Base-by-base conservation (phyloP, 2,329 filamentous ascomycete species). In the Colletotrichum eremochloae region DNA sequence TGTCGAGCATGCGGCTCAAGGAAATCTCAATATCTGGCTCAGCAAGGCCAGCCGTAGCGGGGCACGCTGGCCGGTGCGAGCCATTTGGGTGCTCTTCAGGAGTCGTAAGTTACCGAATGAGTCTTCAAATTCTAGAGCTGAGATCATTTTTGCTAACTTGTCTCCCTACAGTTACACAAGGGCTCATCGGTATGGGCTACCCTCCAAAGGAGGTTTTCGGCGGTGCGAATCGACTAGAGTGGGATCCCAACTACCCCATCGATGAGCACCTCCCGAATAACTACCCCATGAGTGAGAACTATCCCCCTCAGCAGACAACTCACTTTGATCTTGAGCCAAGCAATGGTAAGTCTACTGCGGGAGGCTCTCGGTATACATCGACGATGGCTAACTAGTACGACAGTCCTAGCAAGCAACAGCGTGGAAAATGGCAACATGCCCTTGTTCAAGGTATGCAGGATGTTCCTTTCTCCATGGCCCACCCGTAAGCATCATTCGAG, bases 101-200 rank as follows among this genome's bases (percentile, higher is more conserved):
- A 63, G 40, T 20, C 65, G 72, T 74, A 33, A 68, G 72, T 65
- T 9, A 62, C 18, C 24, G 50, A 57, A 38, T 5, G 12, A 42
- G 3, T 20, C 24, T 31, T 67, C 1, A 18, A 15, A 38, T 12
- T 8, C 36, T 24, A 29, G 3, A 11, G 5, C 3, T 24, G n/a
- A 5, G 3, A 29, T 58, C 7, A 4, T 4, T 18, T 38, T 7
- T 64, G 31, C 68, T 76, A 50, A 75, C n/a, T 2, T 24, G 57
- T 9, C 40, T 40, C 48, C 11, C 5, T 52, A 11, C n/a, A 81
- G 80, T 80, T 55, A 74, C 77, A 1, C 65, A 74, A 24, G 79
- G 77, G 8, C 73, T 79, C 31, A 75, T 78, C 12, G 76, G 77
- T 5, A 74, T 78, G 44, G 78, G 78, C 11, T 79, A 79, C 12